A percentile compares a stretch with the other conserved stretches of the same genome.
Evolutionary conservation across 495 filamentous ascomycete species (phyloP).

Genomic region (Aspergillus bridgeri): DNA sequence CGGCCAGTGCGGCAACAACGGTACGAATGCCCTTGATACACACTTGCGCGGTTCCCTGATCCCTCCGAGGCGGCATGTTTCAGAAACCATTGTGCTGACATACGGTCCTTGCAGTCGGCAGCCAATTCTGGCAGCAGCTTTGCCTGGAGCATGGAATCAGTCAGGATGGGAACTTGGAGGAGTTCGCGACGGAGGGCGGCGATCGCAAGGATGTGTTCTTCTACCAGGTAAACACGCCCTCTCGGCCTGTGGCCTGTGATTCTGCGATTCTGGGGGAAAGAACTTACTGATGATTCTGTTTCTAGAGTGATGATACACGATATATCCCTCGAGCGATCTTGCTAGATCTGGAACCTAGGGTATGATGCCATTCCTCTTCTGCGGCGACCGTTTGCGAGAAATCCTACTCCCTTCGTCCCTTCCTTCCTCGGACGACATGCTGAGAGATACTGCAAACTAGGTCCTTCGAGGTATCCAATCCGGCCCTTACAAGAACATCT

Average conservation of each 20-base stretch:
- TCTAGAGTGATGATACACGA: conserved; percentile 85
- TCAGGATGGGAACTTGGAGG: conserved; percentile 92
- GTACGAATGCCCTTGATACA: conserved; percentile 48
- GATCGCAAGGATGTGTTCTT: conserved; percentile 99
- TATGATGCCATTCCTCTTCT: conserved; percentile 35
- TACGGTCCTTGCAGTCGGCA: conserved; percentile 60
- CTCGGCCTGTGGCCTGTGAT: neutral
- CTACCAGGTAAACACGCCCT: conserved; percentile 63
- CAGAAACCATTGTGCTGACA: too few species aligned
- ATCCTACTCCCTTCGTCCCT: too few species aligned
- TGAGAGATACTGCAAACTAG: conserved; percentile 35
- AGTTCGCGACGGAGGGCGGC: conserved; percentile 92
- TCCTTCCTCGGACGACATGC: conserved; percentile 2
- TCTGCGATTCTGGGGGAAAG: neutral
- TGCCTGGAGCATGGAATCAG: conserved; percentile 98
- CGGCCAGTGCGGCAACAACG: conserved; percentile 98
- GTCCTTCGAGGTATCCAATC: conserved; percentile 90
- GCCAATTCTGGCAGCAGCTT: conserved; percentile 95
- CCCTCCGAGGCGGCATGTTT: neutral
- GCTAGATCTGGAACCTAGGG: conserved; percentile 89
- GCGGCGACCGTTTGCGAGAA: conserved; percentile 2
- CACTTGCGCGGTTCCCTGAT: neutral
- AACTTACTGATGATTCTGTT: conserved; percentile 5
- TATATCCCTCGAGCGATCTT: conserved; percentile 97
- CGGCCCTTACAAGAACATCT: conserved; percentile 93